A percentile compares a stretch with the other conserved stretches of the same genome.
Conservation (phyloP, 495 filamentous ascomycete genomes). For the Aspergillus campestris region DNA sequence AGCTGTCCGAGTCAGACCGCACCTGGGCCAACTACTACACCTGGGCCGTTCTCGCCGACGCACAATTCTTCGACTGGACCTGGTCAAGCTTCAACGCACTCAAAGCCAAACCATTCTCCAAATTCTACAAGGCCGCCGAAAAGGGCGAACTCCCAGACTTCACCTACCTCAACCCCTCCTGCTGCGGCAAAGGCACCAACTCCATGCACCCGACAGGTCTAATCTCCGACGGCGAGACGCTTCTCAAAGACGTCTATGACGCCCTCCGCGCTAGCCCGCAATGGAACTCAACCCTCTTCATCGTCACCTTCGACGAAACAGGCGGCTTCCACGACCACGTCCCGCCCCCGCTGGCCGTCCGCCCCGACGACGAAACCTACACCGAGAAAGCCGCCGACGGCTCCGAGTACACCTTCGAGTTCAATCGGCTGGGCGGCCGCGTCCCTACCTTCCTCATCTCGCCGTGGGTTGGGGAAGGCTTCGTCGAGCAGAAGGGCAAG, state of each 20-base stretch:
- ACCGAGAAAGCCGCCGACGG: conserved; percentile 35
- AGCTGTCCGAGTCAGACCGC: conserved; percentile 32
- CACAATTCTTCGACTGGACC: conserved; percentile 38
- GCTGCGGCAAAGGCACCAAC: conserved; percentile 37
- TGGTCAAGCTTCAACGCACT: conserved; percentile 20
- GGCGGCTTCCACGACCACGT: conserved; percentile 46
- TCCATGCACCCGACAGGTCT: conserved; percentile 41
- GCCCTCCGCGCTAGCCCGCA: conserved; percentile 36
- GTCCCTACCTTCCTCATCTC: conserved; percentile 44
- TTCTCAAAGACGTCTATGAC: conserved; percentile 45
- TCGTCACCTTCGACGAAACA: conserved; percentile 44
- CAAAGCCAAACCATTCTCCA: conserved; percentile 21
- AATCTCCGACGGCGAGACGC: conserved; percentile 37
- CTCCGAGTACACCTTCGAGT: conserved; percentile 34
- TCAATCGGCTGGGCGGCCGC: conserved; percentile 41
- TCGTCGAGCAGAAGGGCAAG: conserved; percentile 39
- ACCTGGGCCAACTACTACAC: conserved; percentile 46
- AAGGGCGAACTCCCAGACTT: conserved; percentile 36
- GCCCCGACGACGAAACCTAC: conserved; percentile 33
- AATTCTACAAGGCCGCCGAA: conserved; percentile 31
- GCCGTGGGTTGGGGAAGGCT: conserved; percentile 35
- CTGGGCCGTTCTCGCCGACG: conserved; percentile 25
- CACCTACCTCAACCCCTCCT: conserved; percentile 44
- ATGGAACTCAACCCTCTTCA: conserved; percentile 39
- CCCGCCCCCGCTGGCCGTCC: conserved; percentile 32